Conservation (phyloP, 2,329 filamentous ascomycete species). For the Fusarium sororula region DNA sequence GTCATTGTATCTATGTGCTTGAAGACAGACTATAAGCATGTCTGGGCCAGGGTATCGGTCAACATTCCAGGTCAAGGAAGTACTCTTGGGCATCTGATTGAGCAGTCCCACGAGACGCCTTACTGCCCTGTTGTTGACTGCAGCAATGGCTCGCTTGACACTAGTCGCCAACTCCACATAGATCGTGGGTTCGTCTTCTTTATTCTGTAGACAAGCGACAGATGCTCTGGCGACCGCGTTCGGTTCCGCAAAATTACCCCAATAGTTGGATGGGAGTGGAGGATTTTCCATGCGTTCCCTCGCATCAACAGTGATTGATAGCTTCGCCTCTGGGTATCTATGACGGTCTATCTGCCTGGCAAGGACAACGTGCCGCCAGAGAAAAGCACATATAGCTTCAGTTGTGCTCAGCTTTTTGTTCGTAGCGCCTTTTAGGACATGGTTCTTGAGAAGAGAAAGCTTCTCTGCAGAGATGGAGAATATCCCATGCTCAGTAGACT, state of each 20-base stretch:
- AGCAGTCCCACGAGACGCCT: slow-evolving; percentile 13
- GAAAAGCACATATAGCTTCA: not conserved
- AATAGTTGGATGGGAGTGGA: not conserved
- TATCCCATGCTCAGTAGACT: not conserved
- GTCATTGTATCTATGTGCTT: slow-evolving; percentile 1
- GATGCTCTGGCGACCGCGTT: slow-evolving; percentile 1
- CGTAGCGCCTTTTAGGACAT: not conserved
- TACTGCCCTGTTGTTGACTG: slow-evolving; percentile 2
- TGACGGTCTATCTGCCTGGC: not conserved
- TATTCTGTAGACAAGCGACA: not conserved
- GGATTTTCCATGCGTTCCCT: not conserved
- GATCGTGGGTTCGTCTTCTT: not conserved
- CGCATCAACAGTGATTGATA: slow-evolving; percentile 1
- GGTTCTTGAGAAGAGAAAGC: not conserved
- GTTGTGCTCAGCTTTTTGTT: not conserved
- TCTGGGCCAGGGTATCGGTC: slow-evolving; percentile 10
- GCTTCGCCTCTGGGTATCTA: not conserved
- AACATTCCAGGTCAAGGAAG: slow-evolving; percentile 9
- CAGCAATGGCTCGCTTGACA: slow-evolving; percentile 1
- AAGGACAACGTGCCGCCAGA: slow-evolving; percentile 2
- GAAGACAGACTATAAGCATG: slow-evolving; percentile 18
- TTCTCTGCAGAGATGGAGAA: not conserved
- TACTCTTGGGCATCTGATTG: slow-evolving; percentile 15
- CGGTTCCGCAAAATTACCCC: slow-evolving; percentile 17
- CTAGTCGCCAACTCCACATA: not conserved